Conservation (phyloP, 495 filamentous ascomycete species). For the Neurospora sp. region DNA sequence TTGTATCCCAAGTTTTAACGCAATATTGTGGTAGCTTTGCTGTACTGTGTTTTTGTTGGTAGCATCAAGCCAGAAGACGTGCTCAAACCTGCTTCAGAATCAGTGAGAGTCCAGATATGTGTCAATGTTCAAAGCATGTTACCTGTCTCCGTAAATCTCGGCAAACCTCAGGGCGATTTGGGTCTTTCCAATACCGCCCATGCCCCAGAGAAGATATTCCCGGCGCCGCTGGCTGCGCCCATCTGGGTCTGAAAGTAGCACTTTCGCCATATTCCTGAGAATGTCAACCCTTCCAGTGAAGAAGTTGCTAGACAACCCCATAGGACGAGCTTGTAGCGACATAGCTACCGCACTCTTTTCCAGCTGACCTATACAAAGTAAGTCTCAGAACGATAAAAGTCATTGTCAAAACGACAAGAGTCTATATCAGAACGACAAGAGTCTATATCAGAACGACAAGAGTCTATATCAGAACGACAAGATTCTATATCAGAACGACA, state of each 20-base stretch:
- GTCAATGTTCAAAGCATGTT: not conserved
- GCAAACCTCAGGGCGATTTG: constrained; percentile 10
- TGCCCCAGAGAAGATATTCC: constrained; percentile 12
- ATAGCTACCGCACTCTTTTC: not conserved
- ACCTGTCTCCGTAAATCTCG: not conserved
- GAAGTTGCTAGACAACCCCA: constrained; percentile 1
- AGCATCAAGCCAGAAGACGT: not conserved
- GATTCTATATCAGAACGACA: too few relatives aligned
- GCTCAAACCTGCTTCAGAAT: not conserved
- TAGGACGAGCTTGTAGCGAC: not conserved
- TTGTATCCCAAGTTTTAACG: not conserved
- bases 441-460: too few relatives aligned
- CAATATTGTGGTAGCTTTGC: not conserved
- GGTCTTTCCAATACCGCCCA: constrained; percentile 18
- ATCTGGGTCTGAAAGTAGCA: constrained; percentile 1
- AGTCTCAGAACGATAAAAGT: not conserved
- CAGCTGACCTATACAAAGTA: not conserved
- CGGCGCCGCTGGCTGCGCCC: not conserved
- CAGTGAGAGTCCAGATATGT: not conserved
- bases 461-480: too few relatives aligned
- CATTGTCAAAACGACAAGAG: too few relatives aligned
- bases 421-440: not conserved
- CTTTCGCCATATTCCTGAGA: constrained; percentile 1
- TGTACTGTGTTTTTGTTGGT: not conserved
- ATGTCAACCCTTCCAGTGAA: constrained; percentile 16